A percentile compares a stretch with the other conserved stretches of the same genome.
phyloP scores from a whole-genome alignment of 331 rosid genomes.

The Cydonia oblonga region DNA sequence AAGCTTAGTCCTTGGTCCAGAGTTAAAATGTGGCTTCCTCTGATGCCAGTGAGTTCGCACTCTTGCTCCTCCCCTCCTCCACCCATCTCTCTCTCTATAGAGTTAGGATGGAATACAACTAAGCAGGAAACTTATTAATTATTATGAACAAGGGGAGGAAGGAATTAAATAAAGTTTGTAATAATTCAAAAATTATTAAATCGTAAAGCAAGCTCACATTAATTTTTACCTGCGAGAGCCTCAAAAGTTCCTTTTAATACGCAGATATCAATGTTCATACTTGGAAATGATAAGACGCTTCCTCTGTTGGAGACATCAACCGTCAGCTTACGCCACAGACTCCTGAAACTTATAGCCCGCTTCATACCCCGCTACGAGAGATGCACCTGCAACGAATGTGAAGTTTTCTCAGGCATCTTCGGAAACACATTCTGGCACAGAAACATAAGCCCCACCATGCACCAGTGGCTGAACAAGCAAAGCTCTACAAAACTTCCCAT shows the following conservation, averaged over 20 bases:
- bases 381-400: conserved; percentile 29
- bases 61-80: not conserved
- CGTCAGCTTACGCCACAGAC: conserved; percentile 14
- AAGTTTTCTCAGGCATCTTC: conserved; percentile 27
- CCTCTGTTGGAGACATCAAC: conserved; percentile 17
- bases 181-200: not conserved
- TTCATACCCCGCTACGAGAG: conserved; percentile 23
- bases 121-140: no score
- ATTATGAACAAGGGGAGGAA: no score
- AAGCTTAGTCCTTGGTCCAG: conserved; percentile 15
- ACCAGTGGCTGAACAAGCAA: conserved; percentile 23
- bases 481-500: conserved; percentile 20
- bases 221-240: not conserved
- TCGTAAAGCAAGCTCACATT: not conserved
- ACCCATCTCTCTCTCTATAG: no score
- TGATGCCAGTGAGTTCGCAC: conserved; percentile 14
- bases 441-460: conserved; percentile 20
- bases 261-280: conserved; percentile 29
- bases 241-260: not conserved
- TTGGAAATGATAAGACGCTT: conserved; percentile 22
- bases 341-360: conserved; percentile 14
- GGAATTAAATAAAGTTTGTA: not conserved
- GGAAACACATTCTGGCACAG: conserved; percentile 28
- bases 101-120: no score
- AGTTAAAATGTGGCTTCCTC: conserved; percentile 34